Base-by-base conservation (phyloP, 345 rosid genomes). In the Hibiscus tridactylites region DNA sequence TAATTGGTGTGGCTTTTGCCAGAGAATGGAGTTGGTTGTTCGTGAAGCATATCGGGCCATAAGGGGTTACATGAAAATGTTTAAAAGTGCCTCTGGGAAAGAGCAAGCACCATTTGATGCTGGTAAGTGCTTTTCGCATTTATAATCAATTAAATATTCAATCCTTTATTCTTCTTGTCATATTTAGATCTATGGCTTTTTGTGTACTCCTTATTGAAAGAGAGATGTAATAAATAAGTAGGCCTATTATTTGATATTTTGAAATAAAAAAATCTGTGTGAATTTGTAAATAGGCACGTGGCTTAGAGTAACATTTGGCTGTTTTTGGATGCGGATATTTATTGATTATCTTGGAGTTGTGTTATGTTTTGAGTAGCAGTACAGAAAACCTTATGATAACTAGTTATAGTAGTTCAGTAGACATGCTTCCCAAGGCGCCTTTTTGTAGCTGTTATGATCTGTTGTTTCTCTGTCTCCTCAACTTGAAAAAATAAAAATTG, bases 1-100 rank as follows among this genome's bases (percentile, higher is more conserved):
- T 74, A 81, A 75, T 9, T 91, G 96, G 97, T 91, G 97, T 81
- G 98, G 93, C 26, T 91, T 94, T 83, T 94, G 98, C 79, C 96
- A 87, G 83, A 87, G 96, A 86, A 91, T 88, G 96, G 97, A 87
- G 75, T 85, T 90, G 75, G 88, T 85, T 79, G 87, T 91, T 73
- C 87, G 93, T 75, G 98, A 91, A 83, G 92, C 88, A 29, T 82
- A 84, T 81, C 84, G 87, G 68, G 86, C 95, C 49, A 70, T 90
- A 65, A 86, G 79, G 69, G 91, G 87, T 64, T 81, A 82, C 73
- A 74, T 78, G 77, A 78, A 63, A 52, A 61, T 81, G 74, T 72
- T 82, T 73, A 81, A 85, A 74, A 66, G 73, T 72, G 82, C 73
- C 74, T 81, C 83, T 69, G 69, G 59, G 72, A 73, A 79, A 70